phyloP scores from a whole-genome alignment of 176 grass and related monocot genomes.

The Phoenix roebelenii region DNA sequence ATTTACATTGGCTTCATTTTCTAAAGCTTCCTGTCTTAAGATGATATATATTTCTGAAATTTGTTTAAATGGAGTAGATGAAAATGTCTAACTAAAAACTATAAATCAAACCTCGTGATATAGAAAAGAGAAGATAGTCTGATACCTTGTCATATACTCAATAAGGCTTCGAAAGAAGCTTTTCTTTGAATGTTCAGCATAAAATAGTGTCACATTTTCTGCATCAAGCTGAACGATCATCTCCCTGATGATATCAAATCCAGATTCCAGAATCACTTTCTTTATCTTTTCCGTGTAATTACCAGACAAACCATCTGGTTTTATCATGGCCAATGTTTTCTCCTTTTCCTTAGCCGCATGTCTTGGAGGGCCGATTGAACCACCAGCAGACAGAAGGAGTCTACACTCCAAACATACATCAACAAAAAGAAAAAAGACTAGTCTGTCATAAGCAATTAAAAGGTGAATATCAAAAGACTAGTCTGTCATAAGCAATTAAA shows the following conservation, averaged over 20 bases:
- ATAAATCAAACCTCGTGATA: too few relatives aligned
- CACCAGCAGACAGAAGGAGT: too few relatives aligned
- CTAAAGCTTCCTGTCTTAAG: too few relatives aligned
- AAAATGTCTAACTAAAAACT: too few relatives aligned
- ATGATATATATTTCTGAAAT: too few relatives aligned
- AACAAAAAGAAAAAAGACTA: too few relatives aligned
- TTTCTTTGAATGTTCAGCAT: conserved; percentile 62
- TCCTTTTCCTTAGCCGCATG: conserved; percentile 31
- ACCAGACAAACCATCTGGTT: conserved; percentile 64
- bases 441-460: too few relatives aligned
- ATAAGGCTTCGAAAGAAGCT: conserved; percentile 75
- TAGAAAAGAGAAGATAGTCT: background rate
- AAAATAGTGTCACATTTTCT: conserved; percentile 51
- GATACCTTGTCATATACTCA: conserved; percentile 77
- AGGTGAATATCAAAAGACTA: too few relatives aligned
- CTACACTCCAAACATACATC: too few relatives aligned
- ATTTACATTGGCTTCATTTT: too few relatives aligned
- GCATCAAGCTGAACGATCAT: conserved; percentile 32
- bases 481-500: too few relatives aligned
- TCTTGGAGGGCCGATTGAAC: conserved; percentile 1
- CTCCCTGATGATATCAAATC: conserved; percentile 58
- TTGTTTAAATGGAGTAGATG: too few relatives aligned
- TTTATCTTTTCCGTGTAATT: conserved; percentile 58
- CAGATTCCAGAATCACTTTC: conserved; percentile 41
- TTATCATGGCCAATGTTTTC: conserved; percentile 79